Percentiles rank a stretch among this genome's conserved stretches.
Conservation (phyloP, 2,329 filamentous ascomycete genomes). For the Paraconiothyrium brasiliense region DNA sequence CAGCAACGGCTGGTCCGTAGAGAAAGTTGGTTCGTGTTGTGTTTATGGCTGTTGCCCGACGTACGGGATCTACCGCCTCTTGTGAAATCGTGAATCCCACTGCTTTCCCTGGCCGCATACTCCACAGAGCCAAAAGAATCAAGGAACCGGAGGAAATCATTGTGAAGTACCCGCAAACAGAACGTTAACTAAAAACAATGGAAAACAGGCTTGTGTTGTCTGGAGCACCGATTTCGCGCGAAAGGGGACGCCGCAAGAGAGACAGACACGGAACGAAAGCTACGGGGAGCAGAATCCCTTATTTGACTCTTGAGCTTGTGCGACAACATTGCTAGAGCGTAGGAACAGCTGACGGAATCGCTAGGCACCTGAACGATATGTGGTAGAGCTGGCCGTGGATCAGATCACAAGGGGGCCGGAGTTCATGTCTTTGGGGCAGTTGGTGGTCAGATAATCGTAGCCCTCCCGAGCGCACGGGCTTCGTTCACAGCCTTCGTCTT, state of each 20-base stretch:
- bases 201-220: background rate
- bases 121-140: background rate
- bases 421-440: background rate
- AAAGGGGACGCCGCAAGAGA: background rate
- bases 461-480: background rate
- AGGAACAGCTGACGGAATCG: background rate
- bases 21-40: constrained; percentile 6
- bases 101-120: background rate
- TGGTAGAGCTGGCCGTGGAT: background rate
- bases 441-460: background rate
- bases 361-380: background rate
- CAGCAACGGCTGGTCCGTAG: constrained; percentile 9
- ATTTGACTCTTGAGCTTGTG: background rate
- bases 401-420: background rate
- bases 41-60: background rate
- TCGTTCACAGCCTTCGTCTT: background rate
- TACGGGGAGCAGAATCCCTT: background rate
- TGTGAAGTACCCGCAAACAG: background rate
- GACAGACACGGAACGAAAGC: background rate
- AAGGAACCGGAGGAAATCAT: background rate
- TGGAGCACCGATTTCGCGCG: background rate
- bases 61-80: background rate
- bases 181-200: background rate
- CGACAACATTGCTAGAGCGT: background rate
- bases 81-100: constrained; percentile 2